Conservation (phyloP, 768 basidiomycete genomes). For the Amanita exitialis region DNA sequence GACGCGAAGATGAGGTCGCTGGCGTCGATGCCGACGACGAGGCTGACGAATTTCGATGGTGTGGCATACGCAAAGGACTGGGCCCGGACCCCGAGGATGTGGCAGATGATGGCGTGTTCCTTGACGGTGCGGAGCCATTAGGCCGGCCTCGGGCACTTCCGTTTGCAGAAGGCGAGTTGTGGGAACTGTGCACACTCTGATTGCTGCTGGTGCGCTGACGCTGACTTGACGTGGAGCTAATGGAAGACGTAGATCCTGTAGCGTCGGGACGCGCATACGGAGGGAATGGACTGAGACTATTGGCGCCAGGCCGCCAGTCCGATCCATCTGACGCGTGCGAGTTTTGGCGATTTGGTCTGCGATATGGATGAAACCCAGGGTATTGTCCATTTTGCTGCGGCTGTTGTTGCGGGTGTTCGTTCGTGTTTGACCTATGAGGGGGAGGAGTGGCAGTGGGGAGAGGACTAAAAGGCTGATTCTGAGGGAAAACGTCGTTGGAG, state of each 20-base stretch:
- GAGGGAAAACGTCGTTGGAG: slow-evolving; percentile 46
- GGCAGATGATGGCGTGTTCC: slow-evolving; percentile 10
- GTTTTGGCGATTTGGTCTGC: slow-evolving; percentile 50
- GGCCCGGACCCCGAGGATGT: slow-evolving; percentile 12
- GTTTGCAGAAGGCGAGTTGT: slow-evolving; percentile 23
- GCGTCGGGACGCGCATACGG: slow-evolving; percentile 77
- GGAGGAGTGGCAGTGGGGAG: slow-evolving; percentile 68
- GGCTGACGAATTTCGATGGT: slow-evolving; percentile 33
- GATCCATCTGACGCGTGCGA: slow-evolving; percentile 22
- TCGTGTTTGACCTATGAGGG: slow-evolving; percentile 35
- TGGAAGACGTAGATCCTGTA: slow-evolving; percentile 67
- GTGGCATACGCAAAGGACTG: slow-evolving; percentile 27
- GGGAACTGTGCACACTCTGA: slow-evolving; percentile 45
- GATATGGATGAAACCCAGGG: slow-evolving; percentile 75
- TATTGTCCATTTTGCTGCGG: slow-evolving; percentile 26
- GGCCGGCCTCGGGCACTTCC: slow-evolving; percentile 25
- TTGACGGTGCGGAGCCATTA: slow-evolving; percentile 3
- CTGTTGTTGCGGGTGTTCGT: slow-evolving; percentile 31
- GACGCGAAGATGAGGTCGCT: slow-evolving; percentile 25
- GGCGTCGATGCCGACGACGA: slow-evolving; percentile 34
- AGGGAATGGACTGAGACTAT: slow-evolving; percentile 43
- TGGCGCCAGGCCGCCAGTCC: slow-evolving; percentile 39
- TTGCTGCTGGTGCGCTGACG: slow-evolving; percentile 66
- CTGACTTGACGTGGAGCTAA: slow-evolving; percentile 54
- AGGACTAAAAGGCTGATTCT: slow-evolving; percentile 47